These are phyloP conservation scores for Cladobotryum mycophilum DNA, from an alignment of 2,329 filamentous ascomycete genomes.

Conservation along the genomic window DNA sequence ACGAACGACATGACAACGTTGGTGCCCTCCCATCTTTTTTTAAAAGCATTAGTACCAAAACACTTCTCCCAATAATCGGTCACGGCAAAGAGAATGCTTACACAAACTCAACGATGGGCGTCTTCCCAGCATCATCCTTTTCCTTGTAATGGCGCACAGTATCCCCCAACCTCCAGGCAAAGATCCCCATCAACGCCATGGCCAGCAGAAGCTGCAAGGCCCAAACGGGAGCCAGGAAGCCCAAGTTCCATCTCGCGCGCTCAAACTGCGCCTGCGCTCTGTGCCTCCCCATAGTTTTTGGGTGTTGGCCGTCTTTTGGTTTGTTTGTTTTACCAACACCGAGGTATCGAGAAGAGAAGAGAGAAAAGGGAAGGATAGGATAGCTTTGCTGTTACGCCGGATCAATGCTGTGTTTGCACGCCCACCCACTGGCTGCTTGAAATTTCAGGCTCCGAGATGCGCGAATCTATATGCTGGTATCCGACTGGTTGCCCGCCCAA, in stretches of 20 bases:
- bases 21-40: conserved; percentile 45
- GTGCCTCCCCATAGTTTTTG: conserved; percentile 32
- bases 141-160: conserved; percentile 39
- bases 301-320: background rate
- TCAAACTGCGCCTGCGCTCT: conserved; percentile 47
- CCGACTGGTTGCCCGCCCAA: too few species aligned
- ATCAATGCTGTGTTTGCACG: too few species aligned
- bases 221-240: conserved; percentile 46
- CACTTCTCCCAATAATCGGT: background rate
- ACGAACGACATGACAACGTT: conserved; percentile 46
- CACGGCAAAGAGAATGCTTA: conserved; percentile 27
- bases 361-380: too few species aligned
- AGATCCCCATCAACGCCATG: conserved; percentile 43
- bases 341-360: too few species aligned
- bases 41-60: background rate
- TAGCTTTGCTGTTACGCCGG: too few species aligned
- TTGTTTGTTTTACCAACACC: too few species aligned
- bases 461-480: too few species aligned
- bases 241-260: conserved; percentile 44
- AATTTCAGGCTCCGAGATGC: too few species aligned
- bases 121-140: conserved; percentile 30
- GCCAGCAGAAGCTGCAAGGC: conserved; percentile 40
- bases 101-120: conserved; percentile 44
- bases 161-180: conserved; percentile 46
- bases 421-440: too few species aligned